phyloP scores from a whole-genome alignment of 2,329 filamentous ascomycete genomes.

The Dactylellina parvicollis region DNA sequence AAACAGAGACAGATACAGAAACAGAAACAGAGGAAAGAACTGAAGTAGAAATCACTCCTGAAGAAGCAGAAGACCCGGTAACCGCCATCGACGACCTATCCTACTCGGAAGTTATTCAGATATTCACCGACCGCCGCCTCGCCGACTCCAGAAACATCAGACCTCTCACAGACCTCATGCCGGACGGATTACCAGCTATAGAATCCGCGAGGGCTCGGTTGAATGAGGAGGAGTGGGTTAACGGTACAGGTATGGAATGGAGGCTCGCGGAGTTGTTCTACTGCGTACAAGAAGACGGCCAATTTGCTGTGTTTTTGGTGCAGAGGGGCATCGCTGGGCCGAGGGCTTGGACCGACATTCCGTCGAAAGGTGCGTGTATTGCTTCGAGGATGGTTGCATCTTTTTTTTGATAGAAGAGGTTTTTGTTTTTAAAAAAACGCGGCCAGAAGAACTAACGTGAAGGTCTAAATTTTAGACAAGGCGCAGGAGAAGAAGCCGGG shows the following conservation, averaged over 20 bases:
- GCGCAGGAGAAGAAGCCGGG: background rate
- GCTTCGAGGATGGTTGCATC: background rate
- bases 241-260: slow-evolving; percentile 20
- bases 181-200: slow-evolving; percentile 9
- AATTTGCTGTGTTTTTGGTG: slow-evolving; percentile 14
- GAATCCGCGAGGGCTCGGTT: slow-evolving; percentile 16
- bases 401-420: no score
- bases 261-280: slow-evolving; percentile 21
- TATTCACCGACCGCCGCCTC: background rate
- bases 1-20: background rate
- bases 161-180: slow-evolving; percentile 13
- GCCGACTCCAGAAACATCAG: background rate
- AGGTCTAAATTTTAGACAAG: background rate
- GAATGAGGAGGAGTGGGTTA: slow-evolving; percentile 15
- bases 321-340: slow-evolving; percentile 13
- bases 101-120: background rate
- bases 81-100: slow-evolving; percentile 5
- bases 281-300: background rate
- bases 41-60: background rate
- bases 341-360: background rate
- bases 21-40: background rate
- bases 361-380: background rate
- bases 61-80: background rate
- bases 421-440: no score
- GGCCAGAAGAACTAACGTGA: background rate